Evolutionary conservation across 1,139 yeast genomes (phyloP), one percentile per base, ranked within the genome.

Genomic region (Neolecta irregularis): DNA sequence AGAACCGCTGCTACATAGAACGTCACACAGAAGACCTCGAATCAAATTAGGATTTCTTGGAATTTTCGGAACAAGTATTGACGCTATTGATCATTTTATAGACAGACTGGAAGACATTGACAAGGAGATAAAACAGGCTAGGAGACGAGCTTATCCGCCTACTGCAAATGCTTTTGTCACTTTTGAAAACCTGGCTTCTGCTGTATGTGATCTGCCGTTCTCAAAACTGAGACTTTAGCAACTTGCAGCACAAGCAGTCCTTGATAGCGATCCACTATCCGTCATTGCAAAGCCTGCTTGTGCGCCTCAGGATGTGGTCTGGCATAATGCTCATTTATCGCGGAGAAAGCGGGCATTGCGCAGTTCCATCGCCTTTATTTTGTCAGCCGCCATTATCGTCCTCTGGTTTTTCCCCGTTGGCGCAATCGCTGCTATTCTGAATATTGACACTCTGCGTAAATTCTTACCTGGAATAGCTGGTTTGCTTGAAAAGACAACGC

Each of bases 231-330:
- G n/a, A n/a, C n/a, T n/a, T n/a, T n/a, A n/a, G n/a, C 94, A 80
- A 52, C 72, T 80, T 76, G 73, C 81, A 6, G 91, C 93, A 0
- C 94, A 81, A 52, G 80, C 93, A 0, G 78, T 79, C 1, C 58
- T 80, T 35, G 91, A 81, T 44, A 93, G 93, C 0, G 66, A 72
- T 37, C 75, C 80, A 1, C 68, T 74, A 49, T 74, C 75, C 38
- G 58, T 80, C 31, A 72, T 78, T 31, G 76, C 91, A 6, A 65
- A 63, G 33, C 60, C 79, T 33, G 93, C 93, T 0, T 93, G 93
- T 0, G 85, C 93, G 1, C 93, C 93, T 2, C 74, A 74, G 43
- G 94, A 80, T 52, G 72, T 80, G 16, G 64, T 76, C 35, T 80
- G 94, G 94, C 69, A 71, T 32, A 77, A 78, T 47, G 56, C 79